Evolutionary conservation across 352 stramenopile species (phyloP).

Genomic region (Globisporangium cystogenes): DNA sequence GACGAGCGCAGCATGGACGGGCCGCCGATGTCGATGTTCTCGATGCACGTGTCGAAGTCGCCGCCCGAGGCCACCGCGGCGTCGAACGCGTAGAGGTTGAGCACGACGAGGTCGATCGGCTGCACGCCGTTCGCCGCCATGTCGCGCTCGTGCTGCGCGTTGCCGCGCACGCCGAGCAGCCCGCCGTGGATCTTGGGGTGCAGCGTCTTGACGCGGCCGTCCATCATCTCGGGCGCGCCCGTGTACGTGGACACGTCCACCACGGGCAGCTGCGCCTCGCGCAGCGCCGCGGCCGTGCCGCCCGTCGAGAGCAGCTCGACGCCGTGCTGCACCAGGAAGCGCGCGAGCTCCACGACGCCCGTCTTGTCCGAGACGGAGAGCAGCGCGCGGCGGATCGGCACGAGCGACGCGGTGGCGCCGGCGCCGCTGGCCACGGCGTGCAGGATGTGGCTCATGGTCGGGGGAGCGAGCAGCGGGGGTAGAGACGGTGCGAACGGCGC

Average conservation of each 20-base stretch:
- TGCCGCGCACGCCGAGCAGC: conserved; percentile 96
- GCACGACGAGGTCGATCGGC: conserved; percentile 98
- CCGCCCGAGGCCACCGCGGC: conserved; percentile 90
- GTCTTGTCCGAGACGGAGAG: conserved; percentile 99
- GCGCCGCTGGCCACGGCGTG: conserved; percentile 64
- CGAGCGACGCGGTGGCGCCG: conserved; percentile 55
- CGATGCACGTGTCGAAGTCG: conserved; percentile 98
- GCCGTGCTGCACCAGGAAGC: conserved; percentile 88
- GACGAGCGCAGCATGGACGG: conserved; percentile 98
- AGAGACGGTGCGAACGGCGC: background rate
- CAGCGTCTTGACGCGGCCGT: conserved; percentile 99
- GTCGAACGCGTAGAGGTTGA: conserved; percentile 99
- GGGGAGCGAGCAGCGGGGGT: background rate
- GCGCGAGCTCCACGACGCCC: conserved; percentile 96
- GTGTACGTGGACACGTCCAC: conserved; percentile 98
- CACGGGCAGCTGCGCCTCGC: conserved; percentile 93
- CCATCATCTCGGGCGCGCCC: conserved; percentile 97
- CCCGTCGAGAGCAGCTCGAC: conserved; percentile 98
- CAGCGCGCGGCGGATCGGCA: conserved; percentile 94
- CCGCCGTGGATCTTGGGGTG: conserved; percentile 99
- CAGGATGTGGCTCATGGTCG: conserved; percentile 75
- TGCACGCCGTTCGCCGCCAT: conserved; percentile 96
- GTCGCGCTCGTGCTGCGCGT: conserved; percentile 94
- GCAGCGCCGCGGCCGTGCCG: conserved; percentile 95
- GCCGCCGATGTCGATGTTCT: conserved; percentile 99